phyloP scores from a whole-genome alignment of 495 filamentous ascomycete species.

The Penicillium bovifimosum region DNA sequence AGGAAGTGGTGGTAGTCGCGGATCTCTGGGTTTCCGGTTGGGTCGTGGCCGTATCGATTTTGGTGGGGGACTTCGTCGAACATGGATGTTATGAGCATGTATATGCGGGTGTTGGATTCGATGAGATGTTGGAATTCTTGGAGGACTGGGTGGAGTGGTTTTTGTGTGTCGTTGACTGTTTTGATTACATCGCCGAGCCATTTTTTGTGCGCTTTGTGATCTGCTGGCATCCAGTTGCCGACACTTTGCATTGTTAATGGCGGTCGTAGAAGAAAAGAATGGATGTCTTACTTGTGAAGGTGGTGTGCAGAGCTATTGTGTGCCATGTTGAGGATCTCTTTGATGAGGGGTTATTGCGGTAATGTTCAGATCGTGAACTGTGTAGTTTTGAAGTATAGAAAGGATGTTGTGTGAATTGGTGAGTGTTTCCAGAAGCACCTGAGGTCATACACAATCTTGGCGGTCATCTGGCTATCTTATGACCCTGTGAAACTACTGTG shows the following conservation, averaged over 20 bases:
- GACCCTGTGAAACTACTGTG: too few species aligned
- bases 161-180: slow-evolving; percentile 21
- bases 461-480: too few species aligned
- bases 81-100: slow-evolving; percentile 46
- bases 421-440: too few species aligned
- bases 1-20: slow-evolving; percentile 62
- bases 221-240: slow-evolving; percentile 38
- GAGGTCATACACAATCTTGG: too few species aligned
- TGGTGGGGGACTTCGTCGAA: slow-evolving; percentile 59
- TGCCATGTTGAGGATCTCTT: background rate
- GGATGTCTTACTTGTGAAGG: slow-evolving; percentile 10
- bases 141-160: slow-evolving; percentile 29
- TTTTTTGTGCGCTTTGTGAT: slow-evolving; percentile 25
- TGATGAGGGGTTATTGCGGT: too few species aligned
- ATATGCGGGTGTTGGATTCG: slow-evolving; percentile 36
- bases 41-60: slow-evolving; percentile 52
- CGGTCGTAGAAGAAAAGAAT: background rate
- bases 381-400: too few species aligned
- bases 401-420: too few species aligned
- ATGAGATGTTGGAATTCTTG: slow-evolving; percentile 44
- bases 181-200: slow-evolving; percentile 34
- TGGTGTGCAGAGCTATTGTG: slow-evolving; percentile 4
- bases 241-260: slow-evolving; percentile 8
- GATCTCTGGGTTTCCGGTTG: slow-evolving; percentile 55
- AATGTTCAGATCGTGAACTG: too few species aligned